Base-by-base conservation (phyloP, 2,329 filamentous ascomycete genomes). In the Alternaria arbusti region DNA sequence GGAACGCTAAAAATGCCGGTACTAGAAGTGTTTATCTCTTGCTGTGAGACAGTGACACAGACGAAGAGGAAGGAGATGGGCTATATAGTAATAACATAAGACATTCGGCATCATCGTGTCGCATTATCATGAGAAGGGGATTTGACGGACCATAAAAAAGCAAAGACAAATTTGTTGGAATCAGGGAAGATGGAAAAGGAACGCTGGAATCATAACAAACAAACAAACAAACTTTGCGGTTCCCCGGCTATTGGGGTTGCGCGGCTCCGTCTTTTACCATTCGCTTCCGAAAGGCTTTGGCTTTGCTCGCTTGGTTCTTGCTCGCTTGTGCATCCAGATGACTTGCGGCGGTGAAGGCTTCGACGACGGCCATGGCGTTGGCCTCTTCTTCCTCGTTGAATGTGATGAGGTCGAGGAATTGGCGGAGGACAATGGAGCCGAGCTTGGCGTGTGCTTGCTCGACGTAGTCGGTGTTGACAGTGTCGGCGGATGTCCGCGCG, bases 311-410 rank as follows among this genome's bases (percentile, higher is more conserved):
- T 11, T 61, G 47, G 13, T 64, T 63, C 11, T 63, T 57, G n/a
- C 59, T 66, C 26, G 66, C 69, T 55, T 68, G 64, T 44, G 64
- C 61, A 43, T 78, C 75, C 58, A 74, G 64, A 52, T 69, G 68
- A 36, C 72, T 71, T 1, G 72, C 74, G 6, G 67, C 70, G 40
- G 69, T 73, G 56, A 76, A 78, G 4, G 74, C 75, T 45, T 74
- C 72, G 8, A 76, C 70, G 3, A 75, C 73, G 22, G 59, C 64
- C 54, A 69, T 64, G 7, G 63, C 70, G 7, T 52, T 63, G 11
- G 65, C 66, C 26, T 70, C 66, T 23, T 67, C 69, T 11, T 66
- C 46, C 2, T 67, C 63, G 51, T 74, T 63, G 50, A 75, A 78
- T 1, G 66, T 67, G 6, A 77, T 68, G 9, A 72, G 62, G 20